phyloP scores from a whole-genome alignment of 2,329 filamentous ascomycete genomes.

The Aspergillus neoniger region DNA sequence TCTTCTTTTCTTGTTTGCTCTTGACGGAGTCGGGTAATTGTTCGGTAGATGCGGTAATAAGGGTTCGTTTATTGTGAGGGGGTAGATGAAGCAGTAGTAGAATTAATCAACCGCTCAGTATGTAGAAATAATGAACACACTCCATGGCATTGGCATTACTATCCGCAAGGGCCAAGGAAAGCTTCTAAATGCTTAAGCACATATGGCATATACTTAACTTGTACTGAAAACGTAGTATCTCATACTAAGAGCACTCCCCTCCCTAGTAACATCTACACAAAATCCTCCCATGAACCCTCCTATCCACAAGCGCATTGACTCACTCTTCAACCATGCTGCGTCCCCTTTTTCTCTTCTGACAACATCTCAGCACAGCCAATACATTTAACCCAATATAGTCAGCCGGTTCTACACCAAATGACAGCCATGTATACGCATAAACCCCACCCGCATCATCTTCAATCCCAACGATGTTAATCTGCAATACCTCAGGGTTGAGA shows the following conservation, averaged over 20 bases:
- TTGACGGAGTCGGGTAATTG: too few relatives aligned
- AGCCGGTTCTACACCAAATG: slow-evolving; percentile 38
- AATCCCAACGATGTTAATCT: slow-evolving; percentile 48
- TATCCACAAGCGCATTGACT: slow-evolving; percentile 32
- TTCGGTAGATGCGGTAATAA: too few relatives aligned
- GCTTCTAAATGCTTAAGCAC: too few relatives aligned
- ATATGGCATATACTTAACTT: too few relatives aligned
- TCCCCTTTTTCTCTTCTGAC: slow-evolving; percentile 43
- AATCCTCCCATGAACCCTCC: slow-evolving; percentile 12
- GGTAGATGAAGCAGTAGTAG: too few relatives aligned
- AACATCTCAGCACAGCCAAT: slow-evolving; percentile 47
- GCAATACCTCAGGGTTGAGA: slow-evolving; percentile 43
- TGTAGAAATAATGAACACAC: too few relatives aligned
- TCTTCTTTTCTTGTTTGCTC: too few relatives aligned
- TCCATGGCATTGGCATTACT: too few relatives aligned
- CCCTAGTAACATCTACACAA: not conserved
- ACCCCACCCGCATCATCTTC: slow-evolving; percentile 38
- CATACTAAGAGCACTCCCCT: too few relatives aligned
- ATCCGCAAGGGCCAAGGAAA: too few relatives aligned
- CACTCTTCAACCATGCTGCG: slow-evolving; percentile 38
- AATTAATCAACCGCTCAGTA: not conserved
- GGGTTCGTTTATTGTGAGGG: too few relatives aligned
- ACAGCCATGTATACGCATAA: slow-evolving; percentile 39
- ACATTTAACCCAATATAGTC: slow-evolving; percentile 46
- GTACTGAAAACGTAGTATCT: too few relatives aligned